Base-by-base conservation (phyloP, 495 filamentous ascomycete genomes). In the Cryomyces antarcticus region DNA sequence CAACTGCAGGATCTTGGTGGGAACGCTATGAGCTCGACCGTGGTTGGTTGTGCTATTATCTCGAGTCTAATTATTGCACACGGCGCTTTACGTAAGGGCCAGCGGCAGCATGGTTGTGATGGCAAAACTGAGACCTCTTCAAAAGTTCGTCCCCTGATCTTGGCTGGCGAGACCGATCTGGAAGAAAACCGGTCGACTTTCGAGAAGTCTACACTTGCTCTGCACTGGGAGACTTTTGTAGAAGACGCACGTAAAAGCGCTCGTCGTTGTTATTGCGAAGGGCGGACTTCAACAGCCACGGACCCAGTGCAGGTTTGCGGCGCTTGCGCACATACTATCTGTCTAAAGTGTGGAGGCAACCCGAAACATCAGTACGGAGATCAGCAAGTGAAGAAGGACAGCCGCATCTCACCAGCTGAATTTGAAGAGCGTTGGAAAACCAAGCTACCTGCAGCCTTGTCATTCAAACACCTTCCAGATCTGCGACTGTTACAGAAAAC, bases 1-100 rank as follows among this genome's bases (percentile, higher is more conserved):
- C 65, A 89, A 28, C 61, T 84, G 6, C 72, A 75, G 41, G 72
- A 86, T 45, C 63, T 93, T 5, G 80, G 79, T 3, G 84, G 84
- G 0, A 93, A 93, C 53, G 84, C 84, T 0, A 93, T 93, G 84
- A 71, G 70, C 3, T 71, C 77, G 4, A 79, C 83, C 0, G 77
- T 83, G 6, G 73, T 87, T 5, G 77, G 79, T 1, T 64, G 71
- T 4, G 68, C 70, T 1, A 66, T 82, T 5, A 45, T 82, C 1
- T 50, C 68, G 12, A 67, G 68, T 0, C 52, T 82, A 27, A 68
- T 73, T 17, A 53, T 53, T 11, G 60, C 58, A 12, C 46, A 65
- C 17, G 47, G 60, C 10, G 50, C 64, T 5, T 47, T 74, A 27
- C 35, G 55, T 24, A 24, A 24, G 17, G 2, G 17, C 2, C 17